Evolutionary conservation across 768 basidiomycete species (phyloP).

Genomic region (Lentinus brumalis): DNA sequence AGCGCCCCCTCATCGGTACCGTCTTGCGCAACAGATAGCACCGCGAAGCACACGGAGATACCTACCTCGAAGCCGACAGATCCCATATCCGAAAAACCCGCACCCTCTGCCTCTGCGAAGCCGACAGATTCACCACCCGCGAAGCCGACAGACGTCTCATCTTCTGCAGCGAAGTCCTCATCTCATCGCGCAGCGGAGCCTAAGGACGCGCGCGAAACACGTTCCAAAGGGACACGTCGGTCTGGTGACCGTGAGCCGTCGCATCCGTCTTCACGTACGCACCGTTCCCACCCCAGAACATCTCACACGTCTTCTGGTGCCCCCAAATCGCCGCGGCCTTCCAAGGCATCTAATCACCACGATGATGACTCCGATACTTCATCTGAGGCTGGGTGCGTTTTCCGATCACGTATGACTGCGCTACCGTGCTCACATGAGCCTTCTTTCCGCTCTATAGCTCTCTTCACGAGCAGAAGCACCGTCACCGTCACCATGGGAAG

Average conservation of each 20-base stretch:
- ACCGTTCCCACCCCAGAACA: slow-evolving; percentile 3
- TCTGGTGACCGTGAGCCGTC: slow-evolving; percentile 3
- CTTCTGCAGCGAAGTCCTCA: neutral
- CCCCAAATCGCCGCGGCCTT: slow-evolving; percentile 7
- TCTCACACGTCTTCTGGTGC: slow-evolving; percentile 7
- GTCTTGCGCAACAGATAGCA: slow-evolving; percentile 7
- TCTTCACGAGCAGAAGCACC: slow-evolving; percentile 8
- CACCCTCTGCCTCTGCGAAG: neutral
- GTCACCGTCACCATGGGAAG: slow-evolving; percentile 7
- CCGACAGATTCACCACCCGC: neutral
- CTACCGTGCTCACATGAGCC: slow-evolving; percentile 1
- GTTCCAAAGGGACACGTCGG: neutral
- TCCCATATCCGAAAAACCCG: neutral
- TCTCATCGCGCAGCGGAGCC: neutral
- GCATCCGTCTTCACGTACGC: neutral
- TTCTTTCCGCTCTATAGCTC: slow-evolving; percentile 5
- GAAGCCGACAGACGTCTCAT: neutral
- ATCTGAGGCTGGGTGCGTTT: slow-evolving; percentile 14
- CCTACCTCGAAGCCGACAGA: slow-evolving; percentile 1
- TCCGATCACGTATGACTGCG: neutral
- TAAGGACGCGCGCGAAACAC: neutral
- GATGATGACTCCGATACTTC: slow-evolving; percentile 16
- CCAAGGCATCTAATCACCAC: slow-evolving; percentile 10
- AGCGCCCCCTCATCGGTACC: slow-evolving; percentile 5
- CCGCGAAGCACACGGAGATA: slow-evolving; percentile 13